Base-by-base conservation (phyloP, 208 protist species). In the Trypanosoma avium region DNA sequence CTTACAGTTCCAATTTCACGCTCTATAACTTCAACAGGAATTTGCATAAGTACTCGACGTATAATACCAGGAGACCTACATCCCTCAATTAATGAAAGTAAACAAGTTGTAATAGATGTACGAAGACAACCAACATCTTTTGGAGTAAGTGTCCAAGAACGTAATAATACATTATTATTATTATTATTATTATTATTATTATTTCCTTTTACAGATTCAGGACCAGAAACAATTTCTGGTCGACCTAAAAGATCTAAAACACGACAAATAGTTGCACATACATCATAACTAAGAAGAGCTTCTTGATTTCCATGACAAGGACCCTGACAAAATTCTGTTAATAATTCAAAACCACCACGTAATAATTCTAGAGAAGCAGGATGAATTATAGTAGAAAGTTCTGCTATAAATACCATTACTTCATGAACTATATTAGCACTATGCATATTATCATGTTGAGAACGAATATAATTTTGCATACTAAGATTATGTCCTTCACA, bases 261-360 rank as follows among this genome's bases (percentile, higher is more conserved):
- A 48, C 65, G 69, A 2, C 71, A 53, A 17, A 89, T 77, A 22
- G 62, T 68, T n/a, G 62, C 36, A 56, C 83, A 89, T 17, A 82
- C 73, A 47, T 83, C 79, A 62, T 77, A 84, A 54, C 59, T 61
- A 17, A 93, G 69, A 26, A 94, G 67, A 4, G 77, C 67, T 57
- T 84, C 68, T 65, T 98, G 94, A 71, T 97, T 98, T 24, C 49
- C 69, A 27, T 69, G 65, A 57, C 92, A 98, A 29, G 94, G 94
- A 0, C 94, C 94, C 65, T 97, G 94, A 77, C 88, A 95, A 30
- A 92, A 82, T 79, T 97, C 94, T 21, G 88, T 97, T 36, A 98
- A 70, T 15, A 95, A 80, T 38, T 86, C 82, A 49, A 92, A 94
- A 17, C 81, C 80, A 32, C 88, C 79, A 13, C 52, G 63, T 13